phyloP scores from a whole-genome alignment of 768 basidiomycete species.

The Tephrocybe sp. region DNA sequence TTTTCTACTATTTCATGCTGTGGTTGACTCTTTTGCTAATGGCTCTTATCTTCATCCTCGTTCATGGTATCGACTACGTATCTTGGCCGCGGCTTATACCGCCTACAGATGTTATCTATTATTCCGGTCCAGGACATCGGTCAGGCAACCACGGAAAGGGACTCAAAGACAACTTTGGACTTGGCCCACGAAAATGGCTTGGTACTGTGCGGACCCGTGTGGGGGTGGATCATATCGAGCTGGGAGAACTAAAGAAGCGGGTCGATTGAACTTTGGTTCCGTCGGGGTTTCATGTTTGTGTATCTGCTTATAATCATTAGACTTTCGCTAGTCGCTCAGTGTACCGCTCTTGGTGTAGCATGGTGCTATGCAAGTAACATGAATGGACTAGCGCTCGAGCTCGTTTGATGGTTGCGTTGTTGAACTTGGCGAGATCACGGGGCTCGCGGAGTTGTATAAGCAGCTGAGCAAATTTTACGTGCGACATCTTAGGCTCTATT shows the following conservation, averaged over 20 bases:
- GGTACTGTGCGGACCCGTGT: slow-evolving; percentile 34
- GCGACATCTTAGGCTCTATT: slow-evolving; percentile 14
- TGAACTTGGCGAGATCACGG: slow-evolving; percentile 10
- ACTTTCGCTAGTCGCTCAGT: not conserved
- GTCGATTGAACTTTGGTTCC: slow-evolving; percentile 46
- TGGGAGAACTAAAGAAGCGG: slow-evolving; percentile 74
- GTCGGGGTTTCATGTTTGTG: not conserved
- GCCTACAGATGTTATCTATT: slow-evolving; percentile 81
- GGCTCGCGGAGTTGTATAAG: slow-evolving; percentile 26
- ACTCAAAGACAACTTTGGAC: slow-evolving; percentile 28
- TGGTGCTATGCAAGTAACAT: not conserved
- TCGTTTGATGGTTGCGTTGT: not conserved
- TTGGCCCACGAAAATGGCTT: slow-evolving; percentile 38
- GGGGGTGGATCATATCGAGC: slow-evolving; percentile 70
- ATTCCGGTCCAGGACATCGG: slow-evolving; percentile 85
- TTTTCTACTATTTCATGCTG: slow-evolving; percentile 80
- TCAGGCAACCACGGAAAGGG: slow-evolving; percentile 78
- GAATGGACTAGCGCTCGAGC: not conserved
- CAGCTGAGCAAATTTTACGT: slow-evolving; percentile 22
- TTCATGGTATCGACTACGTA: slow-evolving; percentile 93
- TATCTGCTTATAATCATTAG: not conserved
- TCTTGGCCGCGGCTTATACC: slow-evolving; percentile 90
- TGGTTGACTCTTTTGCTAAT: slow-evolving; percentile 68
- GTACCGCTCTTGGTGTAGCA: not conserved
- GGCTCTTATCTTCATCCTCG: slow-evolving; percentile 68